A percentile compares a stretch with the other conserved stretches of the same genome.
Evolutionary conservation across 306 rosid species (phyloP).

Genomic region (Glycine soja): DNA sequence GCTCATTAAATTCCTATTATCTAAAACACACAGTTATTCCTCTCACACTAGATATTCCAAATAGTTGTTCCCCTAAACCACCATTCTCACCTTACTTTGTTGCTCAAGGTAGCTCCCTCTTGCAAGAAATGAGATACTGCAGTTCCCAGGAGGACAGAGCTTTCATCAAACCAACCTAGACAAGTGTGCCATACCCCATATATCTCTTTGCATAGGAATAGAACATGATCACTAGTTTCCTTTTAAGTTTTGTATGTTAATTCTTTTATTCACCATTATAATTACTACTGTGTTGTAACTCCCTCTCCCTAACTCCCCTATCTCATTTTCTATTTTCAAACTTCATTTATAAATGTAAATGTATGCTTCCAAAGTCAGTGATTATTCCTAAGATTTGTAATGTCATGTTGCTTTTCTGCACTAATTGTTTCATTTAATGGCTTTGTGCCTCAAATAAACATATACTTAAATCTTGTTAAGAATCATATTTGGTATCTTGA

Average conservation of each 20-base stretch:
- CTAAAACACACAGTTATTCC: no score
- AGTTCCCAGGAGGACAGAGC: no score
- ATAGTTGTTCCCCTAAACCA: no score
- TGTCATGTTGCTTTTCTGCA: slow-evolving; percentile 8
- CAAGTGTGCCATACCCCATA: no score
- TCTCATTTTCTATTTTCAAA: slow-evolving; percentile 6
- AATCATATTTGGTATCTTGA: slow-evolving; percentile 18
- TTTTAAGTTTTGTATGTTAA: background rate
- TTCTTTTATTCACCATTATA: slow-evolving; percentile 17
- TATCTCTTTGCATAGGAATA: no score
- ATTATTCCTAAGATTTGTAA: slow-evolving; percentile 32
- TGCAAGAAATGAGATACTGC: no score
- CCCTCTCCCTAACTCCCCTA: background rate
- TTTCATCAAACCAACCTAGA: no score
- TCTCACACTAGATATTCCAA: no score
- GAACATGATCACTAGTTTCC: no score
- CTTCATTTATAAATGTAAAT: slow-evolving; percentile 2
- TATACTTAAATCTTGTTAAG: background rate
- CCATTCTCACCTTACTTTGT: no score
- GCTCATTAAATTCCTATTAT: no score
- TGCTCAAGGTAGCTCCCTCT: no score
- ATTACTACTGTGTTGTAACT: background rate
- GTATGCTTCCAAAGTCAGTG: slow-evolving; percentile 16
- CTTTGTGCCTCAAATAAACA: background rate
- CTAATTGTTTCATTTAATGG: slow-evolving; percentile 4